Evolutionary conservation across 2,329 filamentous ascomycete species (phyloP), one percentile per base, ranked within the genome.

Genomic region (Chalaropsis ovoidea): DNA sequence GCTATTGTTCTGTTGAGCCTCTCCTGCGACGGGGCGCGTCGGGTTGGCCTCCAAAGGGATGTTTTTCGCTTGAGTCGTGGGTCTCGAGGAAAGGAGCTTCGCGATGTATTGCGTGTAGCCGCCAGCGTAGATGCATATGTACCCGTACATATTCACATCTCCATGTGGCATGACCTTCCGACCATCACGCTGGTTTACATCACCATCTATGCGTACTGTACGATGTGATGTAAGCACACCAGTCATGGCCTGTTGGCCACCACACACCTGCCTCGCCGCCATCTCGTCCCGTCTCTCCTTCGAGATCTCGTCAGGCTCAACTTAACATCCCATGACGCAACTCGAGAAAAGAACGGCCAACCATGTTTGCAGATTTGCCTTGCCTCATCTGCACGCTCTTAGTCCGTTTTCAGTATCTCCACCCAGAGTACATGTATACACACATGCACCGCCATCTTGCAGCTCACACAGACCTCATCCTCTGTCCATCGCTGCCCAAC

Each of bases 401-500:
- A 58, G 31, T 35, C 54, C 54, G 24, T 39, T 39, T 58, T 3
- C 15, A 58, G 54, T 39, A 58, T 39, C 31, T 6, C 54, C 15
- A 58, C 39, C 27, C 54, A 42, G 41, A 45, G 47, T 13, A 47
- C 60, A 47, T 35, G 17, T 19, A n/a, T 19, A 47, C 24, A 56
- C 52, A 56, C 42, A 62, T 43, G 24, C 24, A 62, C 15, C 39
- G n/a, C 27, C 5, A 10, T 35, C 54, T 35, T 39, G n/a, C n/a
- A n/a, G n/a, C n/a, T n/a, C n/a, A n/a, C n/a, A 35, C 43, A 47
- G 24, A 35, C 54, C 15, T 10, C 7, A 17, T 35, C 17, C 17
- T 19, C 15, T 58, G 24, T 17, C 17, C 54, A 58, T 58, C 54
- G 54, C 17, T 58, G 54, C 54, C 54, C 24, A 58, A 58, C 54